Evolutionary conservation across 371 early-diverging fungal genomes (phyloP), one percentile per base, ranked within the genome.

Genomic region (Haplosporangium sp.): DNA sequence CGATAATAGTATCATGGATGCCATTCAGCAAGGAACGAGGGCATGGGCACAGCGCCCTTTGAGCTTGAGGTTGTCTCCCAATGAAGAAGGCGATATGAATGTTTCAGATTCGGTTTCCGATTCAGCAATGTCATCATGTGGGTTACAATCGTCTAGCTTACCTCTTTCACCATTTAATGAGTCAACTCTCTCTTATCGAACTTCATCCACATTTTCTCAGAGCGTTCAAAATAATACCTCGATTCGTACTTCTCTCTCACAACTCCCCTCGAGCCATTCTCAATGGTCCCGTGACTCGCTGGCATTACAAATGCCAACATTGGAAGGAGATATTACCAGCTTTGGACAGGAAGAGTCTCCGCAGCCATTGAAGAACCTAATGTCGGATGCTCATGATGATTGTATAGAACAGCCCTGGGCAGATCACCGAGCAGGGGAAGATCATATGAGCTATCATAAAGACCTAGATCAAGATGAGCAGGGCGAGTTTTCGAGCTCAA

Each of bases 141-240:
- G 42, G 20, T 45, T 55, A 11, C 65, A 60, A 3, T 72, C 77
- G 6, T 57, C 69, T 34, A 44, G 34, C 27, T 42, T 59, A 34
- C 65, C 48, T 13, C 34, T 67, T 8, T 77, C 77, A 13, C 77
- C 77, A 9, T 71, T 65, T 56, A 72, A 72, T 48, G 77, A 67
- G 27, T 76, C 77, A 4, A 70, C 69, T n/a, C 48, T 63, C 7
- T 78, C 78, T 10, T 73, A 48, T 17, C 57, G 67, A 56, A 70
- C 78, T 2, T 73, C 74, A 17, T 78, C 78, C 47, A 70, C 78
- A 10, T 73, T 55, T 40, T 77, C 77, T 5, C 72, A 61, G 27
- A 67, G 63, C 37, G 9, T 58, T 40, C 50, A 60, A 48, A 73
- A 62, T 20, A 45, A 66, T n/a, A 40, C 61, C 35, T 64, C 78